Evolutionary conservation across 208 protist genomes (phyloP), one percentile per base, ranked within the genome.

Genomic region (Crithidia expoeki): DNA sequence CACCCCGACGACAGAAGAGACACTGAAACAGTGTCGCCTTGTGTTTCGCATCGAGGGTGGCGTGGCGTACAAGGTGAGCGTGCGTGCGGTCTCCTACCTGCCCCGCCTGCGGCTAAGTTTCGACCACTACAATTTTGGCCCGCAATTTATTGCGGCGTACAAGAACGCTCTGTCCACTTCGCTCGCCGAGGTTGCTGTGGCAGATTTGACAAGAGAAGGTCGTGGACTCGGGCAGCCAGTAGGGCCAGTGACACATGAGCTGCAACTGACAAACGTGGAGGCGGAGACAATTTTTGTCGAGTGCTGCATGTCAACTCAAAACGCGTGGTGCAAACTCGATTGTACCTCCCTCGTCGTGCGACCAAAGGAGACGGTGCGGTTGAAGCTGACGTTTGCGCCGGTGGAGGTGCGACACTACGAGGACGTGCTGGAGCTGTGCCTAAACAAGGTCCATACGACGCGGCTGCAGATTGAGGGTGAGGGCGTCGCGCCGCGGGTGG

Each of bases 241-340:
- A 12, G 61, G 61, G 7, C 11, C 14, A 14, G 61, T 57, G 46
- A 70, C 34, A 33, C 75, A 89, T 49, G 74, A 72, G 46, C 79
- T 99, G 21, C 78, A 78, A 17, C 53, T 99, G 38, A 88, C 81
- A 27, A 99, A 99, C 81, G 75, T 83, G 11, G 97, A 99, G 65
- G 79, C 79, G 44, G 84, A 94, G 66, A 80, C 87, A 30, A 74
- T 98, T 25, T 83, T 84, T 3, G 84, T 98, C 11, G 94, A 98
- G 60, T 93, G 83, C 60, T 67, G 65, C 61, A 64, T 97, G 51
- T 88, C 90, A 30, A 82, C 94, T 16, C 68, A 79, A 57, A 93
- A 93, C 68, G 64, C 89, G 34, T 85, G 86, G 84, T 91, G 94
- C 63, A 79, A 94, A 23, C 76, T 98, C 10, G 91, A 98, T 68